A percentile compares a stretch with the other conserved stretches of the same genome.
These are phyloP conservation scores for Aspergillus funiculosus DNA, from an alignment of 495 filamentous ascomycete genomes.

Conservation along the genomic window DNA sequence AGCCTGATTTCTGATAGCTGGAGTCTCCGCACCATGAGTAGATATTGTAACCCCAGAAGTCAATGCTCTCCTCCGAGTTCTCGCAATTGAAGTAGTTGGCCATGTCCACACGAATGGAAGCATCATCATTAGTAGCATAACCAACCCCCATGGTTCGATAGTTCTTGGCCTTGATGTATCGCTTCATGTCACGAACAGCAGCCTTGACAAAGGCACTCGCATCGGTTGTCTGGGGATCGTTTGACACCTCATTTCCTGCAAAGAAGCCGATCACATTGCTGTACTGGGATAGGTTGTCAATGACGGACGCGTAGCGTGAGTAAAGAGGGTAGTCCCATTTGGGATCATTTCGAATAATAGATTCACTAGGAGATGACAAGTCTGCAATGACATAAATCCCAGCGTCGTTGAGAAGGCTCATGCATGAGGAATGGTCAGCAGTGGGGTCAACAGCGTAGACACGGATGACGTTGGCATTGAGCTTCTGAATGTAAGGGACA, in stretches of 20 bases:
- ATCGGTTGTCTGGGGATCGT: conserved; percentile 68
- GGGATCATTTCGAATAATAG: conserved; percentile 75
- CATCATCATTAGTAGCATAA: conserved; percentile 88
- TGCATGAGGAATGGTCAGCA: conserved; percentile 68
- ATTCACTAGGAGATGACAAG: conserved; percentile 70
- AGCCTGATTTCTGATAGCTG: conserved; percentile 63
- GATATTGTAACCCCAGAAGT: conserved; percentile 98
- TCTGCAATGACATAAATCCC: conserved; percentile 93
- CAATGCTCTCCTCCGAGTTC: conserved; percentile 57
- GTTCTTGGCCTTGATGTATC: conserved; percentile 71
- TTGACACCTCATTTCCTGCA: conserved; percentile 91
- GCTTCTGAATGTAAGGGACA: conserved; percentile 64
- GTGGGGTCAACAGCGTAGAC: conserved; percentile 85
- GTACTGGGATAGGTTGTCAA: conserved; percentile 72
- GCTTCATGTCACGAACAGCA: conserved; percentile 86
- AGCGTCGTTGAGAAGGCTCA: conserved; percentile 69
- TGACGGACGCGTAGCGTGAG: conserved; percentile 68
- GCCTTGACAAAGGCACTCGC: conserved; percentile 92
- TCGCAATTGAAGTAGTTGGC: conserved; percentile 91
- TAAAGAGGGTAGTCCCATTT: conserved; percentile 70
- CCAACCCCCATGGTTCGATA: conserved; percentile 80
- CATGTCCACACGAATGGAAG: conserved; percentile 65
- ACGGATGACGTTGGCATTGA: conserved; percentile 82
- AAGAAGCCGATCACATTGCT: conserved; percentile 90
- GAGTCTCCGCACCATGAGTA: conserved; percentile 94